Base-by-base conservation (phyloP, 2,329 filamentous ascomycete genomes). In the Thelonectria discophora region DNA sequence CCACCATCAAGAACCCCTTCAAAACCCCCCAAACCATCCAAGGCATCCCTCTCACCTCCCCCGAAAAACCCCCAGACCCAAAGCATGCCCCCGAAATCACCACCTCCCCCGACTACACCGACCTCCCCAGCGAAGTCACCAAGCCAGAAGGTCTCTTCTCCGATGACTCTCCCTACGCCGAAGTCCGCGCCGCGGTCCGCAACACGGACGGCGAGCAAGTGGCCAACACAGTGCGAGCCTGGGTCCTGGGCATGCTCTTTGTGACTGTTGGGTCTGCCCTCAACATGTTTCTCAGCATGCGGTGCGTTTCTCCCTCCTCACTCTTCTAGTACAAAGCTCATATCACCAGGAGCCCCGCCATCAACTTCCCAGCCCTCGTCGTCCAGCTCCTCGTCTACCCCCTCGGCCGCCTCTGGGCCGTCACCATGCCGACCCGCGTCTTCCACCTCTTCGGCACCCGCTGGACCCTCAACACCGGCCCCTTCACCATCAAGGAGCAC, bases 401-500 rank as follows among this genome's bases (percentile, higher is more conserved):
- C 11, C 64, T 81, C 17, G 81, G 82, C n/a, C 75, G 74, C 50
- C 67, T 78, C 5, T 80, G 79, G 77, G 79, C 80, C 3, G 76
- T 72, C 47, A 65, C 76, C 11, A 72, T 83, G 66, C 81, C 81
- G 1, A 77, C 70, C 3, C 74, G 73, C 51, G 71, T 77, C 3
- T 80, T 79, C 69, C 77, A 73, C 27, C 76, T 74, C 0, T 79
- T 82, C 45, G 81, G 81, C 5, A 15, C 77, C 18, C 69, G 72
- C 17, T 82, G 78, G 75, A 80, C 77, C 4, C 69, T 83, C 21
- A 84, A 83, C 65, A 80, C 82, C 0, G 81, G 81, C 1, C 78
- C 78, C 0, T 85, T 85, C 69, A 82, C 78, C 65, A 79, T 79
- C 67, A 86, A 85, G 70, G 83, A 85, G 71, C 83, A 85, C 71